Conservation (phyloP, 2,329 filamentous ascomycete species). For the Trichoderma koningii region DNA sequence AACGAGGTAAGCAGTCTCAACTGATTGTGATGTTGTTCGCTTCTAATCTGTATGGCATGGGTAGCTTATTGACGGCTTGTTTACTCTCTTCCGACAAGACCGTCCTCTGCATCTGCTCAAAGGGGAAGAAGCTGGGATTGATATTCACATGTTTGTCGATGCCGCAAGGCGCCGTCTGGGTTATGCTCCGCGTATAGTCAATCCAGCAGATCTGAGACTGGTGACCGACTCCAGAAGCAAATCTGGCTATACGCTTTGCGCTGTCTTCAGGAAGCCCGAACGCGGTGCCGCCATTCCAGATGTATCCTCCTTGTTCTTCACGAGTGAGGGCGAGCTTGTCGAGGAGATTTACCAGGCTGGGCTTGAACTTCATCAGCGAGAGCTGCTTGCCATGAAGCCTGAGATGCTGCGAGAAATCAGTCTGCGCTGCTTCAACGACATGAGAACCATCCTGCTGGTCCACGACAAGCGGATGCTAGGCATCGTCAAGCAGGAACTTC, state of each 20-base stretch:
- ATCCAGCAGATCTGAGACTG: conserved; percentile 40
- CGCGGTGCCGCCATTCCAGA: background rate
- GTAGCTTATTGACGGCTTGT: conserved; percentile 40
- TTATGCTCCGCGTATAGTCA: conserved; percentile 40
- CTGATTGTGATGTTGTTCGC: background rate
- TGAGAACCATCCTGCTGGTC: conserved; percentile 44
- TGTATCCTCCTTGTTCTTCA: conserved; percentile 26
- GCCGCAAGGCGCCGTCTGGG: conserved; percentile 36
- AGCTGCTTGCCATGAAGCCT: conserved; percentile 38
- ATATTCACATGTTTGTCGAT: conserved; percentile 45
- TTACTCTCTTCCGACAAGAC: conserved; percentile 37
- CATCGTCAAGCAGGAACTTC: conserved; percentile 42
- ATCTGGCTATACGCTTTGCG: conserved; percentile 38
- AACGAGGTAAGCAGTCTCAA: conserved; percentile 29
- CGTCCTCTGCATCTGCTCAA: conserved; percentile 43
- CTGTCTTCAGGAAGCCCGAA: conserved; percentile 29
- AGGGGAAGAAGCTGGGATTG: conserved; percentile 42
- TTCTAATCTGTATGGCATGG: background rate
- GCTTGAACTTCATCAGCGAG: conserved; percentile 44
- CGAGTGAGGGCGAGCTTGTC: conserved; percentile 33
- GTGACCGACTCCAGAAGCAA: conserved; percentile 33
- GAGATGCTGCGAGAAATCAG: conserved; percentile 42
- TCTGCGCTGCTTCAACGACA: conserved; percentile 45
- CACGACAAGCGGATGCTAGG: conserved; percentile 49
- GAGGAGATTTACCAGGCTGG: conserved; percentile 44